Conservation (phyloP, 805 yeast genomes). For the Trichomonascus vanleenenianus region DNA sequence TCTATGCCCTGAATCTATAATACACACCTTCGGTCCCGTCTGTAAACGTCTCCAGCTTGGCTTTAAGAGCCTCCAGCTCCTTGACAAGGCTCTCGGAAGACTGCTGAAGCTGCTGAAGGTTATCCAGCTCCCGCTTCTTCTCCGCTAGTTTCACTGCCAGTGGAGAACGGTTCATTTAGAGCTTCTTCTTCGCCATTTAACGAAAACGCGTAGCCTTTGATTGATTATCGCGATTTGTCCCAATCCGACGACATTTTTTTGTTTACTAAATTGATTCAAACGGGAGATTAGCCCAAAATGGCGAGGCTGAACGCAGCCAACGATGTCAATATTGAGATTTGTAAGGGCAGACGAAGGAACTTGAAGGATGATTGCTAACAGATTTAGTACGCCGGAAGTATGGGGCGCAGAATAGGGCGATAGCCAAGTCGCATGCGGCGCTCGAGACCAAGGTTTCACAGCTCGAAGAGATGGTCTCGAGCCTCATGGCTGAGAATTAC, state of each 20-base stretch:
- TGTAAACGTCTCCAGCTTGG: conserved; percentile 40
- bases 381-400: conserved; percentile 13
- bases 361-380: background rate
- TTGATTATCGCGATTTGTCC: too few species aligned
- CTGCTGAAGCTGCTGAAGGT: conserved; percentile 40
- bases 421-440: conserved; percentile 41
- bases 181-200: too few species aligned
- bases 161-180: background rate
- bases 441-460: conserved; percentile 35
- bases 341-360: too few species aligned
- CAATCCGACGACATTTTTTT: too few species aligned
- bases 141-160: conserved; percentile 27
- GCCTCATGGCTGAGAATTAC: conserved; percentile 34
- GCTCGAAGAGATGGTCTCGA: conserved; percentile 35
- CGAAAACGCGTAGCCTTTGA: too few species aligned
- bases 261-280: too few species aligned
- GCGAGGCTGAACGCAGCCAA: conserved; percentile 10
- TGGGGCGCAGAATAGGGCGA: conserved; percentile 37
- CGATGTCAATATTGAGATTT: background rate
- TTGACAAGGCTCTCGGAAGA: conserved; percentile 39
- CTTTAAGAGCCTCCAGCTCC: conserved; percentile 43
- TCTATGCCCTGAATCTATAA: too few species aligned
- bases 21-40: conserved; percentile 40
- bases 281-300: conserved; percentile 3
- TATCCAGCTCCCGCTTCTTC: conserved; percentile 44